Evolutionary conservation across 768 basidiomycete genomes (phyloP), one percentile per base, ranked within the genome.

Genomic region (Pholiota microspora): DNA sequence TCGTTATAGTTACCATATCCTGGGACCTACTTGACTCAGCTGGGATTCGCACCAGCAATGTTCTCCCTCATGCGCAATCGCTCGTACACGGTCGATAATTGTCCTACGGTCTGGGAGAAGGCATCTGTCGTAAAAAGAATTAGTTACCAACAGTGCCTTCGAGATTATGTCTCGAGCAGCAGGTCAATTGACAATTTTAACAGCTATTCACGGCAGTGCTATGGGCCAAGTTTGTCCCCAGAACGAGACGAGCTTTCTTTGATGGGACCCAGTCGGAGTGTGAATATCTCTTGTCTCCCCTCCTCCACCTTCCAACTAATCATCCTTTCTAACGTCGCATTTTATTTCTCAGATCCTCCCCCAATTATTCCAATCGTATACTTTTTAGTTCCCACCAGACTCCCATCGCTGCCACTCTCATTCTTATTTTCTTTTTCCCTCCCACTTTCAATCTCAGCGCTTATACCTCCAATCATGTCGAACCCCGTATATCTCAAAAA

Each of bases 401-500:
- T 32, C 40, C 28, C 51, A 0, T 29, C 27, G 13, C 28, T 32
- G 13, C 25, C 27, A 18, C 12, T 35, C 44, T 69, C 56, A 24
- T 55, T 63, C 38, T 54, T 61, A 65, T 73, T 71, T 72, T 73
- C 70, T 60, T 62, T 54, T 64, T 45, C 54, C 54, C 46, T 57
- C 67, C 62, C 51, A 46, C 52, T 70, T 70, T 69, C 62, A 62
- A 69, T 63, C 67, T 70, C 67, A 69, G 64, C 64, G 60, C 28
- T 18, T 29, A 18, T 31, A 18, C 23, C 10, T 28, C 3, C 58
- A 44, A 61, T 64, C 59, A 77, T 77, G 76, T 66, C 72, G 45
- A 69, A 81, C 62, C 76, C 83, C 53, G 79, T 83, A 55, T 81
- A 71, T 63, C 85, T 92, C 77, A 89, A 86, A 81, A 89, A 82